Conservation (phyloP, 768 basidiomycete genomes). For the Austroboletus eburneus region DNA sequence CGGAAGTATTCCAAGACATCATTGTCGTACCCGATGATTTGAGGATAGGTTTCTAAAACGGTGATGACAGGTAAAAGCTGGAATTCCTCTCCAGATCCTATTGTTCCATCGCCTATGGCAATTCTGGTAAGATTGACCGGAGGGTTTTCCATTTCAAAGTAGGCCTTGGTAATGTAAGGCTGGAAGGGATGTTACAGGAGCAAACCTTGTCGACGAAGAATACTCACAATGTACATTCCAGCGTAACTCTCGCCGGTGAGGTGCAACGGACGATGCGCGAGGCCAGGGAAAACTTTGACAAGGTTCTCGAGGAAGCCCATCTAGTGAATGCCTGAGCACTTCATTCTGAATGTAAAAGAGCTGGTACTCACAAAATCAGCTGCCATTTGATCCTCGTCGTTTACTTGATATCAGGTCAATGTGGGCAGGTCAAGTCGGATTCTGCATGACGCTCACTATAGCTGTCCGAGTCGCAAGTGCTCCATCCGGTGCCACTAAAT, state of each 20-base stretch:
- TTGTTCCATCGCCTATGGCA: slow-evolving; percentile 65
- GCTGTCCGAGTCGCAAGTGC: slow-evolving; percentile 59
- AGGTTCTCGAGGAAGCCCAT: slow-evolving; percentile 70
- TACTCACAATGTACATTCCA: slow-evolving; percentile 62
- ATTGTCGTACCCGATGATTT: slow-evolving; percentile 68
- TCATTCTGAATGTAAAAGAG: background rate
- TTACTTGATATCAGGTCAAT: slow-evolving; percentile 33
- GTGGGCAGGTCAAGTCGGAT: background rate
- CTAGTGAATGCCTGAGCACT: slow-evolving; percentile 31
- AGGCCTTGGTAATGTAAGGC: slow-evolving; percentile 75
- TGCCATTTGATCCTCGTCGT: slow-evolving; percentile 64
- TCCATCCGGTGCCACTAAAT: slow-evolving; percentile 54
- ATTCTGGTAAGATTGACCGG: slow-evolving; percentile 67
- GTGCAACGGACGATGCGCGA: slow-evolving; percentile 62
- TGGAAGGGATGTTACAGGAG: slow-evolving; percentile 21
- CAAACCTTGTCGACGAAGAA: background rate
- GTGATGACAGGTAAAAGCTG: slow-evolving; percentile 54
- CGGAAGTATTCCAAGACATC: slow-evolving; percentile 65
- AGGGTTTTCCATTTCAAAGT: slow-evolving; percentile 57
- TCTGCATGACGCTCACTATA: slow-evolving; percentile 40
- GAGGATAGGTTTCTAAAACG: slow-evolving; percentile 69
- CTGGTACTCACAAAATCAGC: slow-evolving; percentile 39
- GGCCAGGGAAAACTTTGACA: slow-evolving; percentile 69
- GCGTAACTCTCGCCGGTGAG: slow-evolving; percentile 75
- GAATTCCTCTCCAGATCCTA: slow-evolving; percentile 49